phyloP scores from a whole-genome alignment of 192 early-diverging fungal species.

The Coemansia sp. region DNA sequence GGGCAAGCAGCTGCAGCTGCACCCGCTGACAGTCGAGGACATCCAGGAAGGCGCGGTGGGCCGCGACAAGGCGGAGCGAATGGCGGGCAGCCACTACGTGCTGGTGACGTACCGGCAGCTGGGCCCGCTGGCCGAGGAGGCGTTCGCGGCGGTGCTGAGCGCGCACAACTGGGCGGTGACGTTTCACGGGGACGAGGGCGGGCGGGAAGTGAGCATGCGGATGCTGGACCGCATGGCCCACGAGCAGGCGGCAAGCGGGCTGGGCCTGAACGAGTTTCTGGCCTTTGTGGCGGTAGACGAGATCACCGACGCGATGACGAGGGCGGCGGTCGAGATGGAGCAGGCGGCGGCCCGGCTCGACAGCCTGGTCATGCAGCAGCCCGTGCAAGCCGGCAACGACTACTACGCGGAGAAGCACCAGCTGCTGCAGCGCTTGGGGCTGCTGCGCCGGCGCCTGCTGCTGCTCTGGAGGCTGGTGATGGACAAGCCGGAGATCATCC shows the following conservation, averaged over 20 bases:
- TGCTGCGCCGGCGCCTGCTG: constrained; percentile 70
- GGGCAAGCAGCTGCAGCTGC: constrained; percentile 68
- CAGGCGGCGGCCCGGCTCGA: constrained; percentile 75
- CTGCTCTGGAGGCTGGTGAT: constrained; percentile 62
- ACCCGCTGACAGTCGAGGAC: constrained; percentile 89
- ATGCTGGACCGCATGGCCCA: constrained; percentile 7
- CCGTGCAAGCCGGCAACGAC: constrained; percentile 37
- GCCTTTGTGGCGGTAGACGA: constrained; percentile 74
- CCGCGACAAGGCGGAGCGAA: constrained; percentile 18
- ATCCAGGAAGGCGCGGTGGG: constrained; percentile 62
- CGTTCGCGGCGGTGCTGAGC: constrained; percentile 13
- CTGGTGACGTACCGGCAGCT: constrained; percentile 19
- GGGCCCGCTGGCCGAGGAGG: background rate
- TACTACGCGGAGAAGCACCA: constrained; percentile 32
- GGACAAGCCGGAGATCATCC: constrained; percentile 70
- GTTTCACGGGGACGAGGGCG: background rate
- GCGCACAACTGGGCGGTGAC: constrained; percentile 4
- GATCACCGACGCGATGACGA: constrained; percentile 71
- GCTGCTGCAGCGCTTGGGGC: constrained; percentile 74
- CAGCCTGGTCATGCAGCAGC: constrained; percentile 60
- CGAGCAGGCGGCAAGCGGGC: background rate
- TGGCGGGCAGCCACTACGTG: constrained; percentile 2
- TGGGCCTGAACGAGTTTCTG: background rate
- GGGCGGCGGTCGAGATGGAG: constrained; percentile 63
- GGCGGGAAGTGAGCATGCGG: background rate